Percentiles rank a stretch among this genome's conserved stretches.
Evolutionary conservation across 2,329 filamentous ascomycete genomes (phyloP).

Genomic region (Cladosporium sphaerospermum): DNA sequence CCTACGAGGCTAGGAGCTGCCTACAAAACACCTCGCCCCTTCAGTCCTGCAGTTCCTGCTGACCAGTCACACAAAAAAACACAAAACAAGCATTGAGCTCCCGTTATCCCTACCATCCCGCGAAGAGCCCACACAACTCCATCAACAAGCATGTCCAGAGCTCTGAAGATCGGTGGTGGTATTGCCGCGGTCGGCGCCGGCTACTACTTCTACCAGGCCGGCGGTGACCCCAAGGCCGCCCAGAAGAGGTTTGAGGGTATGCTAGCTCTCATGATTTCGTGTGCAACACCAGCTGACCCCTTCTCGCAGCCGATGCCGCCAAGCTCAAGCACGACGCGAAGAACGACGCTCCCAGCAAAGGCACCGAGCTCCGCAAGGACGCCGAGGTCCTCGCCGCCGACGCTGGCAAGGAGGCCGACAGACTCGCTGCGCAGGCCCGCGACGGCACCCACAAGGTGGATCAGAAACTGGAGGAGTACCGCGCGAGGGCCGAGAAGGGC

Average conservation of each 20-base stretch:
- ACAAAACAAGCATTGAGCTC: neutral
- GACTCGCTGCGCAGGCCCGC: slow-evolving; percentile 29
- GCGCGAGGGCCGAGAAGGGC: slow-evolving; percentile 50
- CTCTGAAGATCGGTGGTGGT: slow-evolving; percentile 41
- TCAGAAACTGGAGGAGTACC: slow-evolving; percentile 18
- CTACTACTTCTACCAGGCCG: slow-evolving; percentile 88
- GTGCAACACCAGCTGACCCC: neutral
- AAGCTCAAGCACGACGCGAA: slow-evolving; percentile 61
- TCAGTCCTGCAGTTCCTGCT: too few species aligned
- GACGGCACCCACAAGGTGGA: slow-evolving; percentile 18
- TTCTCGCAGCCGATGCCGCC: slow-evolving; percentile 64
- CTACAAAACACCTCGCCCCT: too few species aligned
- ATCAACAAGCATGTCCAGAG: slow-evolving; percentile 6
- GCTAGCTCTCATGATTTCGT: neutral
- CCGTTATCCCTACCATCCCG: too few species aligned
- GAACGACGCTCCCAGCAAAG: slow-evolving; percentile 57
- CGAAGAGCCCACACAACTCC: neutral
- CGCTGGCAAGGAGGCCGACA: slow-evolving; percentile 47
- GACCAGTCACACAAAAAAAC: neutral
- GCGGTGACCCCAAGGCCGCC: slow-evolving; percentile 74
- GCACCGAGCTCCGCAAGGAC: slow-evolving; percentile 58
- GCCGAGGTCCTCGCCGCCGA: slow-evolving; percentile 46
- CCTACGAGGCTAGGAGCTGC: too few species aligned
- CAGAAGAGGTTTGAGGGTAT: slow-evolving; percentile 79
- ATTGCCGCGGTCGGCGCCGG: slow-evolving; percentile 61